phyloP scores from a whole-genome alignment of 352 stramenopile species.

The Phytopythium cucurbitacearum region DNA sequence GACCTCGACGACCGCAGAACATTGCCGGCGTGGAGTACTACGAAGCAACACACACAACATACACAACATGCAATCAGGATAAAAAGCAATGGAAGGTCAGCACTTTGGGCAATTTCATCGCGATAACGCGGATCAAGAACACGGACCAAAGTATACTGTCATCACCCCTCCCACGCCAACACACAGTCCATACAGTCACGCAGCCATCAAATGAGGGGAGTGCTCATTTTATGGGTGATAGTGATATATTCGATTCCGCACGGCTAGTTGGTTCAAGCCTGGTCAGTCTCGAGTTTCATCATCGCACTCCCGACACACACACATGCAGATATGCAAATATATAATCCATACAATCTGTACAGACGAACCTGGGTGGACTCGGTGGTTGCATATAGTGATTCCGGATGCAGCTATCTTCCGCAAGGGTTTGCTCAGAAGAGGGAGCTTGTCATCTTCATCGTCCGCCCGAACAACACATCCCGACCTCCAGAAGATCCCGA shows the following conservation, averaged over 20 bases:
- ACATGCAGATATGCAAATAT: slow-evolving; percentile 15
- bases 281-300: slow-evolving; percentile 81
- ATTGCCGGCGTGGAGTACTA: slow-evolving; percentile 89
- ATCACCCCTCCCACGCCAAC: slow-evolving; percentile 51
- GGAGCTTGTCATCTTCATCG: slow-evolving; percentile 85
- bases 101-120: slow-evolving; percentile 89
- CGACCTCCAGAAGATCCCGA: too few species aligned
- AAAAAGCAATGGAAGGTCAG: slow-evolving; percentile 45
- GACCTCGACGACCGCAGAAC: slow-evolving; percentile 38
- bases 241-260: slow-evolving; percentile 90
- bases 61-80: slow-evolving; percentile 15
- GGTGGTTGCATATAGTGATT: slow-evolving; percentile 88
- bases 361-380: slow-evolving; percentile 39
- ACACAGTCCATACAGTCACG: slow-evolving; percentile 14
- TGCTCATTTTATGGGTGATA: slow-evolving; percentile 93
- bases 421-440: slow-evolving; percentile 81
- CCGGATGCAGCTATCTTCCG: slow-evolving; percentile 86
- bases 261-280: slow-evolving; percentile 91
- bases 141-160: slow-evolving; percentile 90
- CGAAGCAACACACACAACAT: slow-evolving; percentile 47
- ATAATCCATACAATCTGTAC: slow-evolving; percentile 11
- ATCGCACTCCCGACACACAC: slow-evolving; percentile 49
- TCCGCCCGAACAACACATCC: slow-evolving; percentile 11
- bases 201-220: slow-evolving; percentile 19
- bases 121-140: slow-evolving; percentile 90